Conservation (phyloP, 1,284 basidiomycete species). For the Ceratobasidium sp. region DNA sequence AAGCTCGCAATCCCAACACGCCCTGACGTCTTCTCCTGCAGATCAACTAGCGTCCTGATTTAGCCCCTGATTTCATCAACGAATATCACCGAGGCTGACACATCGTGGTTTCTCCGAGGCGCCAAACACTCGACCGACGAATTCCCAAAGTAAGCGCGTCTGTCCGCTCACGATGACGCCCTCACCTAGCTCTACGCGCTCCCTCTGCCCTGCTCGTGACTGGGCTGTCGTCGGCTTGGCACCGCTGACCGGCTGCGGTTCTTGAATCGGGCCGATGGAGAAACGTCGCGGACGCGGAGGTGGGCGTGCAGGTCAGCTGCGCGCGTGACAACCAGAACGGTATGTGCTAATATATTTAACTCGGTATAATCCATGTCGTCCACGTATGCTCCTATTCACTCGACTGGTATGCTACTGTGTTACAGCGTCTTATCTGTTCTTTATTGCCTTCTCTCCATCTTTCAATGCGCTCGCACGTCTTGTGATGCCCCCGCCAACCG, state of each 20-base stretch:
- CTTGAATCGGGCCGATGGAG: background rate
- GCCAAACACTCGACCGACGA: slow-evolving; percentile 25
- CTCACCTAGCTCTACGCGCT: background rate
- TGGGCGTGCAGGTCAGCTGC: slow-evolving; percentile 11
- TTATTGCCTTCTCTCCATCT: background rate
- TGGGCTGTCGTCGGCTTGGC: background rate
- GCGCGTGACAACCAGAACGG: slow-evolving; percentile 6
- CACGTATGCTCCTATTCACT: background rate
- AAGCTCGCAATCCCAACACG: slow-evolving; percentile 2
- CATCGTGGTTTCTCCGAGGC: slow-evolving; percentile 18
- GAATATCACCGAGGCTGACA: slow-evolving; percentile 11
- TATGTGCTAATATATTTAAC: too few relatives aligned
- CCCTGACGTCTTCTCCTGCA: slow-evolving; percentile 1
- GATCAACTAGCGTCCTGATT: slow-evolving; percentile 1
- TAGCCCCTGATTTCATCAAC: slow-evolving; percentile 11
- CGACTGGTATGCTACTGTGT: background rate
- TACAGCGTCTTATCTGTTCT: background rate
- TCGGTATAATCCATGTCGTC: background rate
- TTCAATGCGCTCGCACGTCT: background rate
- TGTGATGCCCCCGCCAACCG: background rate
- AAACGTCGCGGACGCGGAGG: slow-evolving; percentile 21
- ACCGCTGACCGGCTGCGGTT: background rate
- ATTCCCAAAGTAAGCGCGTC: slow-evolving; percentile 16
- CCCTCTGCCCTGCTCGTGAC: background rate
- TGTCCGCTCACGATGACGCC: background rate